Conservation (phyloP, 73 alveolate species). For the Paramecium bursaria region DNA sequence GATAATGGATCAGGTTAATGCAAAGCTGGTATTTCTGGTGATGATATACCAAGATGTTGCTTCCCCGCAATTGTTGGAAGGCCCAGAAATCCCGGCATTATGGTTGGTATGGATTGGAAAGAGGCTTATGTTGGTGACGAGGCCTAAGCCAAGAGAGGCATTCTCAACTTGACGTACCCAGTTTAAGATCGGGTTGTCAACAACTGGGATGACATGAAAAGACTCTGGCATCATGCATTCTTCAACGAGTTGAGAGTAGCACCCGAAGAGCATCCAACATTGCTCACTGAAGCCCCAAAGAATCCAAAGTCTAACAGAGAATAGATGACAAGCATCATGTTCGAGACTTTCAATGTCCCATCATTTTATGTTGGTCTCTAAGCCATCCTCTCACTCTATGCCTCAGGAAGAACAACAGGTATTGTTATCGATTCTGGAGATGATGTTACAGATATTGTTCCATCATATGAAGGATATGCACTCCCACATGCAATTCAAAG, state of each 20-base stretch:
- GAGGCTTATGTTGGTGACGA: constrained; percentile 75
- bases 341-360: constrained; percentile 90
- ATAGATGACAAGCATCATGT: constrained; percentile 86
- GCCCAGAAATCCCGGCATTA: constrained; percentile 96
- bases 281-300: constrained; percentile 94
- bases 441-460: constrained; percentile 90
- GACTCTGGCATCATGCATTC: constrained; percentile 89
- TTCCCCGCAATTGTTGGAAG: constrained; percentile 99
- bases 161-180: constrained; percentile 73
- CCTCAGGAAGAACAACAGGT: constrained; percentile 96
- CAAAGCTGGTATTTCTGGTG: constrained; percentile 98
- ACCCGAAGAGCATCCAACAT: constrained; percentile 87
- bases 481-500: constrained; percentile 91
- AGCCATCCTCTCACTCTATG: constrained; percentile 88
- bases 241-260: constrained; percentile 87
- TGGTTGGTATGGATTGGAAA: constrained; percentile 94
- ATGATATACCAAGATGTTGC: constrained; percentile 95
- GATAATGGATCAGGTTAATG: constrained; percentile 84
- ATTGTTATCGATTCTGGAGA: constrained; percentile 94
- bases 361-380: constrained; percentile 87
- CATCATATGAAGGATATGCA: constrained; percentile 90
- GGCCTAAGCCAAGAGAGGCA: constrained; percentile 74
- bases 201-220: constrained; percentile 89
- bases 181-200: constrained; percentile 80
- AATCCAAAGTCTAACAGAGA: constrained; percentile 89